Base-by-base conservation (phyloP, 2,329 filamentous ascomycete genomes). In the Fusarium sp. region DNA sequence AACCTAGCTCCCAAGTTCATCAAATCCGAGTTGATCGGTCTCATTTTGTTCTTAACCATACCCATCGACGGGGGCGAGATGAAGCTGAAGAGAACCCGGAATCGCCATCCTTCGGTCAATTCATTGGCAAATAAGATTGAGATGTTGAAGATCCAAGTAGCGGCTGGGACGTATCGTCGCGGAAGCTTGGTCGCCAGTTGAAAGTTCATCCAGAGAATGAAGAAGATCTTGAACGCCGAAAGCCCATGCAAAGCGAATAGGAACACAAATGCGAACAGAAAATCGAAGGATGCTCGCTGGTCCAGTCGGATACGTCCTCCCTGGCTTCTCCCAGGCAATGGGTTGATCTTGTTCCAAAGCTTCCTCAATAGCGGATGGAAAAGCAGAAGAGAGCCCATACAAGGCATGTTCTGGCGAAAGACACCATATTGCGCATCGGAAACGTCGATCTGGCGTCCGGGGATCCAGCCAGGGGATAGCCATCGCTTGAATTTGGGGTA, bases 81-180 rank as follows among this genome's bases (percentile, higher is more conserved):
- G 46, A 86, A 77, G 43, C 80, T 79, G 3, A 90, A 88, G 7
- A 97, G 84, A 22, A 84, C 83, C 15, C 85, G 87, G 66, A 94
- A 91, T 43, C 78, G 89, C 77, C 97, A 99, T 5, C 96, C 96
- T 47, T 87, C 82, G 52, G 85, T 89, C 7, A 98, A 81, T 79
- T 99, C 96, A 76, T 99, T 99, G 54, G 93, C 90, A 76, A 99
- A 98, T 36, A 99, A 82, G 6, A 90, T 91, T 26, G 84, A 86
- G 57, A 99, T 88, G 74, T 97, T 98, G 84, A 98, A 98, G 5
- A 89, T 79, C 96, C 97, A 99, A 0, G 95, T 97, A 9, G 87
- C 89, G 5, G 83, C 83, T 0, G 94, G 94, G 1, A 97, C 83
- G 70, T 91, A 91, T 28, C 84, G 81, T 62, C 88, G 88, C 11